Evolutionary conservation across 177 flowering plant species (phyloP).

Genomic region (Vitis hybrid): DNA sequence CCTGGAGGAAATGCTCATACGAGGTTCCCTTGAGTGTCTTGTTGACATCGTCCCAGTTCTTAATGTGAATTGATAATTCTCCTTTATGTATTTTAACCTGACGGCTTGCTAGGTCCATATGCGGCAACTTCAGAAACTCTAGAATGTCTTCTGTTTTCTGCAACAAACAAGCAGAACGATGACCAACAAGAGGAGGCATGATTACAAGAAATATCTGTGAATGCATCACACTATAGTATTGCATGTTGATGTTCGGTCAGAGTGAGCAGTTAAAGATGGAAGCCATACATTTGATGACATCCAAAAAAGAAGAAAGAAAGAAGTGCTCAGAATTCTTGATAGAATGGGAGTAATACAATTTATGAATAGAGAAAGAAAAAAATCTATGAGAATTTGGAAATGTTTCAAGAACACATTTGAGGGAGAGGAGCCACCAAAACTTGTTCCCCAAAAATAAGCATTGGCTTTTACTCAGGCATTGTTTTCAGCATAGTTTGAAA

Average conservation of each 20-base stretch:
- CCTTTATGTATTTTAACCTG: constrained; percentile 88
- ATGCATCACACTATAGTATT: not conserved
- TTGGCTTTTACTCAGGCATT: no score
- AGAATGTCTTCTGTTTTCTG: constrained; percentile 68
- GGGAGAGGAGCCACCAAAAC: no score
- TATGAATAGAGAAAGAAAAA: no score
- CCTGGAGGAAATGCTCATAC: constrained; percentile 53
- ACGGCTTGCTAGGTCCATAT: constrained; percentile 50
- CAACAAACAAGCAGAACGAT: constrained; percentile 8
- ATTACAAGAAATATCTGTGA: not conserved
- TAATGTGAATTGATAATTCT: constrained; percentile 46
- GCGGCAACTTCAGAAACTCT: constrained; percentile 57
- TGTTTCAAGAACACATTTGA: no score
- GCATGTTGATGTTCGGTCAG: no score
- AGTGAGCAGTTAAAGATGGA: not conserved
- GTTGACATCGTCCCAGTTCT: constrained; percentile 75
- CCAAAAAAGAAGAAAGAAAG: no score
- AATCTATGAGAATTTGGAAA: no score
- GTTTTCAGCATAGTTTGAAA: no score
- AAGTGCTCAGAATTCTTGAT: no score
- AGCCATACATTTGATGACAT: not conserved
- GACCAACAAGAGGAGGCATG: not conserved
- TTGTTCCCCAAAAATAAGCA: no score
- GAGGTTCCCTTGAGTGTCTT: constrained; percentile 61
- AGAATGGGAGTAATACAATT: no score